Evolutionary conservation across 805 yeast species (phyloP).

Genomic region (Kazachstania bromeliacearum): DNA sequence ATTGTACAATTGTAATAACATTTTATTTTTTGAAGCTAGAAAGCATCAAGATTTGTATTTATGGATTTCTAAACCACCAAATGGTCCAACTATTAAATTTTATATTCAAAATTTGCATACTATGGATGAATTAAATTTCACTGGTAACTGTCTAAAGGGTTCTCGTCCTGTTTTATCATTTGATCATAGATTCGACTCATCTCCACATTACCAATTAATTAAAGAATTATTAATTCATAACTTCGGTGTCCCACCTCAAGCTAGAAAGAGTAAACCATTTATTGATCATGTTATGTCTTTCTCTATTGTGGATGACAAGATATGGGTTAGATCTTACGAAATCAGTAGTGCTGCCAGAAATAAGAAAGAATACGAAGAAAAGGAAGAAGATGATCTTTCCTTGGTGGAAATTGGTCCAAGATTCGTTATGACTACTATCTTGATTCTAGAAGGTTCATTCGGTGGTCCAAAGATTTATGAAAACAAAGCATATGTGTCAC

Average conservation of each 20-base stretch:
- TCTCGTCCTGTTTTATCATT: constrained; percentile 90
- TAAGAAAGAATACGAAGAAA: constrained; percentile 43
- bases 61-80: constrained; percentile 94
- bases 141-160: constrained; percentile 93
- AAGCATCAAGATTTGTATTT: constrained; percentile 91
- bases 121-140: constrained; percentile 88
- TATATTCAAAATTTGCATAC: constrained; percentile 93
- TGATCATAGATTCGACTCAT: constrained; percentile 64
- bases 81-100: constrained; percentile 93
- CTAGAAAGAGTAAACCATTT: constrained; percentile 90
- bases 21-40: constrained; percentile 89
- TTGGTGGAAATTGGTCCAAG: constrained; percentile 95
- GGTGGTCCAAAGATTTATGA: constrained; percentile 97
- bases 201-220: constrained; percentile 61
- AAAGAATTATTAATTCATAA: constrained; percentile 75
- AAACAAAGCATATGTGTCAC: constrained; percentile 92
- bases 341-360: constrained; percentile 53
- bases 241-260: constrained; percentile 92
- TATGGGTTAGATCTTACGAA: constrained; percentile 95
- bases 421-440: constrained; percentile 83
- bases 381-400: constrained; percentile 57
- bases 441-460: constrained; percentile 90
- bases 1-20: constrained; percentile 91
- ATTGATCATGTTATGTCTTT: constrained; percentile 92
- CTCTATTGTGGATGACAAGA: constrained; percentile 82